These are phyloP conservation scores for Collariella sp. DNA, from an alignment of 495 filamentous ascomycete species.

Conservation along the genomic window DNA sequence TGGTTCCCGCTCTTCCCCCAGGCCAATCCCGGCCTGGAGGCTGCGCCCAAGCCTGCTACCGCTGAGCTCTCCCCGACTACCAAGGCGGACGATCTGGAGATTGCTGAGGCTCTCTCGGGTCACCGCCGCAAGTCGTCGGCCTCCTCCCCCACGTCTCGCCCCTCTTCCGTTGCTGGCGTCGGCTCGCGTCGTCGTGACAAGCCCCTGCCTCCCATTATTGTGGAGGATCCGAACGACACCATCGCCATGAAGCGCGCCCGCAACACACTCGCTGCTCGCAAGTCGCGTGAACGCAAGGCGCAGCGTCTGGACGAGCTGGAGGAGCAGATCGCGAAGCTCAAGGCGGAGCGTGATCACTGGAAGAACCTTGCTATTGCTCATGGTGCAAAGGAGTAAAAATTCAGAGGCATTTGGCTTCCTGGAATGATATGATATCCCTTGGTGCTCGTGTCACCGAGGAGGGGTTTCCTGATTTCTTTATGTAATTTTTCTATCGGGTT, in stretches of 20 bases:
- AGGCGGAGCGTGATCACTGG: conserved; percentile 50
- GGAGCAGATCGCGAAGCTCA: conserved; percentile 41
- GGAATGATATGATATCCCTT: conserved; percentile 28
- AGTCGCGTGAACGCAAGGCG: conserved; percentile 79
- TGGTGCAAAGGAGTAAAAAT: conserved; percentile 31
- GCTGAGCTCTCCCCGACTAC: conserved; percentile 38
- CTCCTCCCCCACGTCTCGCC: conserved; percentile 45
- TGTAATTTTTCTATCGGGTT: conserved; percentile 12
- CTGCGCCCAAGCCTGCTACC: conserved; percentile 13
- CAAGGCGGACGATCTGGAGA: conserved; percentile 34
- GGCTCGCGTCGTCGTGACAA: conserved; percentile 62
- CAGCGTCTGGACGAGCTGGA: conserved; percentile 57
- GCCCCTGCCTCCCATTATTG: conserved; percentile 68
- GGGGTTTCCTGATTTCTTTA: conserved; percentile 20
- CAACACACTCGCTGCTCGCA: conserved; percentile 91
- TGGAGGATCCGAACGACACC: conserved; percentile 62
- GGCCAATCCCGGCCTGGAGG: conserved; percentile 19
- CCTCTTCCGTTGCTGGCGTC: conserved; percentile 63
- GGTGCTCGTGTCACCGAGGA: conserved; percentile 21
- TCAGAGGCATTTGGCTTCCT: conserved; percentile 22
- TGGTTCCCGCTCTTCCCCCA: conserved; percentile 68
- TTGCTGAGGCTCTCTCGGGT: conserved; percentile 22
- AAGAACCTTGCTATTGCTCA: conserved; percentile 43
- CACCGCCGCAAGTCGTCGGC: conserved; percentile 39
- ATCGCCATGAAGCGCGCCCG: conserved; percentile 85